Base-by-base conservation (phyloP, 1,284 basidiomycete genomes). In the Trametes hirsuta region DNA sequence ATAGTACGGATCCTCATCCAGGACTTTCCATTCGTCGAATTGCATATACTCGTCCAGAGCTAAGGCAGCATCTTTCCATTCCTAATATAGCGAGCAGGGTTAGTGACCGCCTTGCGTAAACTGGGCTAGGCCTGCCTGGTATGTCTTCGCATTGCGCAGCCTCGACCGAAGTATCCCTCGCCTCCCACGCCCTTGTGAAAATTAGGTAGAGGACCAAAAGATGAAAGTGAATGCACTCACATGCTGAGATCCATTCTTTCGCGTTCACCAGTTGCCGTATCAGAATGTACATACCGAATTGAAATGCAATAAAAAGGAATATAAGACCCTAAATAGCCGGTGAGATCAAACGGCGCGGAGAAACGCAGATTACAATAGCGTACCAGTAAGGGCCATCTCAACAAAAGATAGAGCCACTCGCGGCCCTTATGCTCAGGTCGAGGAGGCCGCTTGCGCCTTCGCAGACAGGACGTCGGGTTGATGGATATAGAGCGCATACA, bases 241-340 rank as follows among this genome's bases (percentile, higher is more conserved):
- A 98, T 53, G 93, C 93, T 24, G 91, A 86, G 47, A 95, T 73
- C 86, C 89, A 96, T 75, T 97, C 95, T 70, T 95, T 92, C n/a
- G 92, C 83, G 70, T 96, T 96, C 42, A 98, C 97, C 15, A 96
- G 72, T 74, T 98, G 96, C 40, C 97, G 83, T 48, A 95, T 93
- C 25, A 93, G 66, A 42, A 98, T 86, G 71, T 98, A 95, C 35
- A 92, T 77, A 14, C 92, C 79, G 71, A 99, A 98, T 74, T 98
- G 93, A 34, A 85, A 79, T 35, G 86, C 81, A 66, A 99, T 98
- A 75, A 97, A 85, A 4, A 89, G 56, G 66, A 95, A 94, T 54
- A 99, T 91, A 67, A 95, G 82, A 62, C 82, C 74, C 90, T 96
- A 64, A 6, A 51, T 49, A 11, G 10, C 12, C 11, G 6, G 34